These are phyloP conservation scores for Zoysia matrella DNA, from an alignment of 202 grass and related monocot species.

Conservation along the genomic window DNA sequence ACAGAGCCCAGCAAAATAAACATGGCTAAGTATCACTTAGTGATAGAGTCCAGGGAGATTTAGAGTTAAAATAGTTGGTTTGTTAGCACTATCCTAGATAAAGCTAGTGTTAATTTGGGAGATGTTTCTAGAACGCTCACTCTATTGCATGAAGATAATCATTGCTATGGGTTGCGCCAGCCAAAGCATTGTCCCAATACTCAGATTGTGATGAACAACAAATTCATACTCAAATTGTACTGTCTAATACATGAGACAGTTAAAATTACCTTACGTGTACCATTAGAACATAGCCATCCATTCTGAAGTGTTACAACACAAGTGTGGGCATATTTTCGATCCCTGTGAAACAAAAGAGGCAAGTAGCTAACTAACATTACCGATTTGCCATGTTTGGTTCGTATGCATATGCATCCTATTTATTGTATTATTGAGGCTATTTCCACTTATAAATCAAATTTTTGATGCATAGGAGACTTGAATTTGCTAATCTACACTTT, in stretches of 20 bases:
- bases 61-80: too few species aligned
- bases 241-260: constrained; percentile 41
- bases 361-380: constrained; percentile 17
- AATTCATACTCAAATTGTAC: constrained; percentile 27
- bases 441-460: constrained; percentile 11
- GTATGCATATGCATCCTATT: constrained; percentile 13
- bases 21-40: too few species aligned
- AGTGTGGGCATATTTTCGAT: constrained; percentile 86
- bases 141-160: too few species aligned
- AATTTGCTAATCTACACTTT: neutral
- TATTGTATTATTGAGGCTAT: neutral
- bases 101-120: too few species aligned
- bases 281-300: constrained; percentile 76
- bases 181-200: too few species aligned
- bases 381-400: neutral
- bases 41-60: too few species aligned
- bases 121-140: too few species aligned
- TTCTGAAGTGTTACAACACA: constrained; percentile 96
- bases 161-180: too few species aligned
- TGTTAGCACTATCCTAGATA: too few species aligned
- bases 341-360: constrained; percentile 62
- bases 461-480: constrained; percentile 17
- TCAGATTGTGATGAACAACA: neutral
- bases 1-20: too few species aligned
- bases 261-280: constrained; percentile 67